Evolutionary conservation across 2,329 filamentous ascomycete species (phyloP).

Genomic region (Phaeomoniella chlamydospora): DNA sequence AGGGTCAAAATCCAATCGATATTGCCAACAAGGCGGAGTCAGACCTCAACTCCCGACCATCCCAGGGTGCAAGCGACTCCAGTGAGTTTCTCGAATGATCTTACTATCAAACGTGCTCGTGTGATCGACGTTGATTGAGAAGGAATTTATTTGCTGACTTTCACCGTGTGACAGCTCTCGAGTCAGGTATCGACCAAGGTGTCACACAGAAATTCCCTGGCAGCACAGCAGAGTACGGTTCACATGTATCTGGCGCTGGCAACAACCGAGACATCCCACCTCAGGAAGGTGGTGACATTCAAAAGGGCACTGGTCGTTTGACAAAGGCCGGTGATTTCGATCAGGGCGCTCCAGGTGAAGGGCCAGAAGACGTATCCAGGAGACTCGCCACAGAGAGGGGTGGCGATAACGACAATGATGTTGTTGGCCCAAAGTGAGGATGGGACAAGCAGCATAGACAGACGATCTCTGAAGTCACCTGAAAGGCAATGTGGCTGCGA

Average conservation of each 20-base stretch:
- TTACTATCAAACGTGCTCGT: not conserved
- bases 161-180: conserved; percentile 17
- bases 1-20: conserved; percentile 9
- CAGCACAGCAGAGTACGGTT: conserved; percentile 21
- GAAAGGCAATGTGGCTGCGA: too few species aligned
- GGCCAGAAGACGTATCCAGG: conserved; percentile 8
- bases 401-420: conserved; percentile 7
- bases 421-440: too few species aligned
- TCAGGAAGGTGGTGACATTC: conserved; percentile 22
- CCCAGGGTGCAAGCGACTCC: conserved; percentile 20
- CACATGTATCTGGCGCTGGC: conserved; percentile 17
- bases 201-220: conserved; percentile 22
- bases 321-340: conserved; percentile 21
- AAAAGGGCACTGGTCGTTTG: conserved; percentile 14
- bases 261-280: conserved; percentile 23
- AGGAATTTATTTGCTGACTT: not conserved
- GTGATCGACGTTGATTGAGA: conserved; percentile 1
- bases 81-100: conserved; percentile 14
- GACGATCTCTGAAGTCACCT: too few species aligned
- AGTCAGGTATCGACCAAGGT: conserved; percentile 26
- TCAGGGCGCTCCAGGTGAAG: conserved; percentile 9
- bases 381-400: conserved; percentile 4
- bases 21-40: conserved; percentile 19
- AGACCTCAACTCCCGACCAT: conserved; percentile 24
- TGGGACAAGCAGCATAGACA: too few species aligned